Evolutionary conservation across 768 basidiomycete species (phyloP).

Genomic region (Mrakia frigida): DNA sequence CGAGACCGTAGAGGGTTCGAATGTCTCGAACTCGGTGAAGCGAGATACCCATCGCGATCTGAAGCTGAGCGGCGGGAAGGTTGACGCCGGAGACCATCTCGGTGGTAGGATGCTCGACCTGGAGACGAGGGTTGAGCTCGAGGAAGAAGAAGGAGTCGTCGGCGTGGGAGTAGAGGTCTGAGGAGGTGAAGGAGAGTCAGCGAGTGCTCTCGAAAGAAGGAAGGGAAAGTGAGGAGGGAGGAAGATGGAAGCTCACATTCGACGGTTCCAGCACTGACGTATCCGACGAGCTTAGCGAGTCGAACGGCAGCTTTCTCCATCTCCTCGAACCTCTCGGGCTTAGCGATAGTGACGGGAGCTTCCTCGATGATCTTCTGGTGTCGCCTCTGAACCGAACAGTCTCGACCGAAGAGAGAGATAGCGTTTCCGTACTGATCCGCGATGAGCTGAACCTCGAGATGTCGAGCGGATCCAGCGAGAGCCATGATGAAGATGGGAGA

Average conservation of each 20-base stretch:
- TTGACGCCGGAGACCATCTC: conserved; percentile 99
- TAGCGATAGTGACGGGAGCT: conserved; percentile 96
- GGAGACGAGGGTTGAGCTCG: conserved; percentile 97
- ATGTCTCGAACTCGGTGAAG: conserved; percentile 94
- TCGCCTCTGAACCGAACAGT: conserved; percentile 97
- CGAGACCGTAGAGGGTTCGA: conserved; percentile 89
- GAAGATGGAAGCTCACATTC: conserved; percentile 61
- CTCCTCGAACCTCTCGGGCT: conserved; percentile 81
- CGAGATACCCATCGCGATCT: conserved; percentile 96
- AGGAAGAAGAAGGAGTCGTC: conserved; percentile 96
- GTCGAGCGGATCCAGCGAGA: conserved; percentile 93
- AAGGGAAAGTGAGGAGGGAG: conserved; percentile 19
- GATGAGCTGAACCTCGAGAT: conserved; percentile 94
- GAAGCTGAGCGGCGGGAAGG: conserved; percentile 92
- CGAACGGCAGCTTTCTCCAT: conserved; percentile 99
- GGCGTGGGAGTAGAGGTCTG: conserved; percentile 88
- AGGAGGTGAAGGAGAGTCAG: background rate
- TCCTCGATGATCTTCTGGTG: conserved; percentile 99
- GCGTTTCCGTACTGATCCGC: conserved; percentile 99
- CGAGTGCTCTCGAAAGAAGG: conserved; percentile 25
- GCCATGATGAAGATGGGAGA: conserved; percentile 99
- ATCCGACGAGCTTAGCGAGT: conserved; percentile 96
- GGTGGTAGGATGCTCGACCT: conserved; percentile 99
- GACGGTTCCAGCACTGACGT: conserved; percentile 97
- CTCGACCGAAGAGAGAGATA: conserved; percentile 96